Conservation (phyloP, 2,329 filamentous ascomycete species). For the Stagonosporopsis cucurbitacearum region DNA sequence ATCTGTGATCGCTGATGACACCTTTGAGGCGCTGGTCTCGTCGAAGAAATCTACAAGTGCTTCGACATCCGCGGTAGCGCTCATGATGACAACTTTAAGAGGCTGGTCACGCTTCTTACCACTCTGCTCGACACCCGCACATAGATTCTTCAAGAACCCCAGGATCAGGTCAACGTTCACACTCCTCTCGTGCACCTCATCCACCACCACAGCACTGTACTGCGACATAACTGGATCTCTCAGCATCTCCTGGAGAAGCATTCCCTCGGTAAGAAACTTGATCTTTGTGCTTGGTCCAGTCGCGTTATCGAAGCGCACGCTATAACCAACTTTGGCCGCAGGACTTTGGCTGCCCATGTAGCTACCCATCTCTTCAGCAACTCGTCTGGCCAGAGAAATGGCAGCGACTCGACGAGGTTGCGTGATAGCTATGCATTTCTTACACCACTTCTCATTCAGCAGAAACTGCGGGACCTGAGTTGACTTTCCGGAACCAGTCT, state of each 20-base stretch:
- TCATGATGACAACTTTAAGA: conserved; percentile 94
- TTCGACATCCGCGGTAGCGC: conserved; percentile 90
- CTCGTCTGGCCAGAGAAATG: conserved; percentile 85
- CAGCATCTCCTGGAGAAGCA: conserved; percentile 92
- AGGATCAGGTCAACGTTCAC: conserved; percentile 91
- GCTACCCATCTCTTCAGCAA: conserved; percentile 81
- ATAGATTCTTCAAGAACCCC: conserved; percentile 83
- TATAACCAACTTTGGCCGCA: conserved; percentile 80
- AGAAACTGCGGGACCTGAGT: conserved; percentile 96
- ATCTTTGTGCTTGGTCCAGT: conserved; percentile 82
- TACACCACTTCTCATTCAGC: conserved; percentile 79
- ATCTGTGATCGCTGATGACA: conserved; percentile 19
- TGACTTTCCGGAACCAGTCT: conserved; percentile 96
- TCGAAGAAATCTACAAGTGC: conserved; percentile 78
- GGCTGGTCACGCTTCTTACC: conserved; percentile 65
- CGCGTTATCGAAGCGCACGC: conserved; percentile 90
- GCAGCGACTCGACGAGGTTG: conserved; percentile 94
- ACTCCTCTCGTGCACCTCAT: conserved; percentile 96
- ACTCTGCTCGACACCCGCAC: conserved; percentile 67
- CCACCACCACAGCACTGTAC: conserved; percentile 90
- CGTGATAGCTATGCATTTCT: conserved; percentile 82
- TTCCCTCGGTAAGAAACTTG: conserved; percentile 96
- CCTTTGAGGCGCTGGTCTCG: conserved; percentile 14
- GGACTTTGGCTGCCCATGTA: conserved; percentile 65
- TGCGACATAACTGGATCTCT: conserved; percentile 80